Evolutionary conservation across 371 early-diverging fungal species (phyloP), one percentile per base, ranked within the genome.

Genomic region (Mucor sp.): DNA sequence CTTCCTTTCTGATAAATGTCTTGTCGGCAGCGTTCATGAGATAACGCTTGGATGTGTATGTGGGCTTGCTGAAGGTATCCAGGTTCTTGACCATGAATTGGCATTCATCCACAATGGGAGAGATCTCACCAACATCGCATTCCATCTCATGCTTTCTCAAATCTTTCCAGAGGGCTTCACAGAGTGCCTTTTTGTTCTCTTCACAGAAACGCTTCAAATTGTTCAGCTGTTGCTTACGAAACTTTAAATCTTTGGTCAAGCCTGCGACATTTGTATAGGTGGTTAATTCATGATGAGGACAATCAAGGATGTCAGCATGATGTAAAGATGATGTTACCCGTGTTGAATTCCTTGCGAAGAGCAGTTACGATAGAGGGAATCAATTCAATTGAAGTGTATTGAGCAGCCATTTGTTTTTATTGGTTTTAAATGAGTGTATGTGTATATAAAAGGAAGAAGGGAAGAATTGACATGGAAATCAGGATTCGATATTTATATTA

Each of bases 171-270:
- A 94, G 69, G 15, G 95, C 95, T 6, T 89, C 87, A 23, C 72
- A 65, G 41, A 95, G 58, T 4, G 71, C 74, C 2, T 78, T 75
- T 50, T 84, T 81, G 64, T 95, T 90, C 41, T 95, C 93, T 53
- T 86, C 75, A 55, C 92, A 48, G 65, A 93, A 75, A 19, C 82
- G 67, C 57, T 86, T 79, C 33, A 97, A 67, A 30, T 77, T 82
- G 7, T 80, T 75, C 23, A 97, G 87, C 72, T 95, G 95, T 66
- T 90, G 78, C 64, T 89, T 91, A 68, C 97, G 88, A 67, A 83
- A 92, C 2, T 65, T 75, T 12, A 89, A 58, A 62, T 84, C 72
- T 70, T 77, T 85, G 12, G 90, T 89, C n/a, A 89, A 53, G 27
- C 87, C 88, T 73, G 15, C 21, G 14, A 59, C 28, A 56, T 21